Evolutionary conservation across 345 rosid species (phyloP), one percentile per base, ranked within the genome.

Genomic region (Sonneratia alba): DNA sequence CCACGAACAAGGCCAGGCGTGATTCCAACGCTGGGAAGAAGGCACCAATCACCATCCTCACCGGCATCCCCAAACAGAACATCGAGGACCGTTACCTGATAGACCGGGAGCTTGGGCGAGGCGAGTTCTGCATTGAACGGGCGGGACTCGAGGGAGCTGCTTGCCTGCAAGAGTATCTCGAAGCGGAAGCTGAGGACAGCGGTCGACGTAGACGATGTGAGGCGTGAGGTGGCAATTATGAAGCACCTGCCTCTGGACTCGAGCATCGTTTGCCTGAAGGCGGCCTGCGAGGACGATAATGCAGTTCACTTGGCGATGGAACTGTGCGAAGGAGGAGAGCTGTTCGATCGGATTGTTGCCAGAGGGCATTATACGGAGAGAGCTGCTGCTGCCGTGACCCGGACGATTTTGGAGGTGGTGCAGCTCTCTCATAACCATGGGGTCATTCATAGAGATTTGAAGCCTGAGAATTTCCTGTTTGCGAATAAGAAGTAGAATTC

Each of bases 251-350:
- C 99, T 0, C 79, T 77, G 83, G 86, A 83, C 77, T 84, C 99
- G 48, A 96, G 96, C 72, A 92, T 96, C 37, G 99, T 96, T 73
- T 87, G 81, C 81, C 76, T 96, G 78, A 91, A 87, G 74, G 99
- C 92, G 76, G 98, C 99, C 6, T 92, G 96, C 70, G 99, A 96
- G 85, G 99, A 96, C 66, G 97, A 96, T 67, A 86, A 79, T 79
- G 99, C 99, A 11, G 99, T 96, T 78, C 98, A 96, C 85, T 85
- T 94, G 82, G 97, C 91, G 70, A 96, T 96, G 99, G 99, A 96
- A 88, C 82, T 96, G 27, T 96, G 99, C 42, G 99, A 96, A 77
- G 99, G 99, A 18, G 99, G 99, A 16, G 99, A 96, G 75, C 87
- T 96, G 71, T 96, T 96, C 76, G 99, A 96, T 85, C 90, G 99